phyloP scores from a whole-genome alignment of 2,329 filamentous ascomycete genomes.

The Botrytis fragariae region DNA sequence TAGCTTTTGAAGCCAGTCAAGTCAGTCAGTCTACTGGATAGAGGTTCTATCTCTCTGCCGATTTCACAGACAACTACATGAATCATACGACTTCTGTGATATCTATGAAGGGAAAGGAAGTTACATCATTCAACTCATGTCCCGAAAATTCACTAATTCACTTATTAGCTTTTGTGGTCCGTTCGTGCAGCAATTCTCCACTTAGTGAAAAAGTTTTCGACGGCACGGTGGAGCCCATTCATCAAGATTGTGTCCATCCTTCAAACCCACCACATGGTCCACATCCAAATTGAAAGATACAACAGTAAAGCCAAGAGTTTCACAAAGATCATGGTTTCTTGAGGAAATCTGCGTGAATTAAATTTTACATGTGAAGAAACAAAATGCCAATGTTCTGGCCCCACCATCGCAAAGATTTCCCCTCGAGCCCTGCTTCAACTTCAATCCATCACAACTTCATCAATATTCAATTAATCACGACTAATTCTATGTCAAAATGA shows the following conservation, averaged over 20 bases:
- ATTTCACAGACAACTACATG: background rate
- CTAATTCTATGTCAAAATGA: background rate
- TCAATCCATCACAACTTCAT: slow-evolving; percentile 1
- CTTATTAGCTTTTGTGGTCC: background rate
- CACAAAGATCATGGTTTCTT: background rate
- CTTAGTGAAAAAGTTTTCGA: background rate
- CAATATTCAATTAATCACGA: background rate
- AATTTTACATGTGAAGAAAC: background rate
- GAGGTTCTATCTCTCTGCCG: background rate
- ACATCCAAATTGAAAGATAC: background rate
- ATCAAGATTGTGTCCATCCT: background rate
- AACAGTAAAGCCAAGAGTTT: background rate
- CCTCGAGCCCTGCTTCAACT: background rate
- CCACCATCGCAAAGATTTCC: background rate
- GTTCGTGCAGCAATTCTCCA: slow-evolving; percentile 3
- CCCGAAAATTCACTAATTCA: background rate
- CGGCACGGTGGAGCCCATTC: background rate
- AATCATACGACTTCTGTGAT: background rate
- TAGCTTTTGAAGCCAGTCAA: background rate
- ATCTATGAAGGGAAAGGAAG: background rate
- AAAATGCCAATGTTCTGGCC: background rate
- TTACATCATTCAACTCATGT: background rate
- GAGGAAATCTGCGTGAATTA: background rate
- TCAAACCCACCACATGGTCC: background rate
- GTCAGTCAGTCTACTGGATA: background rate